Evolutionary conservation across 2,329 filamentous ascomycete genomes (phyloP).

Genomic region (Phaeosphaeria sp.): DNA sequence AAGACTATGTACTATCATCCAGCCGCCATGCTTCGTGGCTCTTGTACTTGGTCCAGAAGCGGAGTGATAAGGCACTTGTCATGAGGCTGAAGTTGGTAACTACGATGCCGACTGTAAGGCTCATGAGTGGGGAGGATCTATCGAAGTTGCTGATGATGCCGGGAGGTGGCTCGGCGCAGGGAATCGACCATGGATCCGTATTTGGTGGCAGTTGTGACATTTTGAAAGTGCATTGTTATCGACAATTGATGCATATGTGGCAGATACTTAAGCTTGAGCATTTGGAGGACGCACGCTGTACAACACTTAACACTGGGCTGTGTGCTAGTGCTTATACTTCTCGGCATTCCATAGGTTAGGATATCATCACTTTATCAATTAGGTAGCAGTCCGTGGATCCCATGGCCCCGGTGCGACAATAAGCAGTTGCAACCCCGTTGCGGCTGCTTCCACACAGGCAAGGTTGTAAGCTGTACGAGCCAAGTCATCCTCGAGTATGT

Average conservation of each 20-base stretch:
- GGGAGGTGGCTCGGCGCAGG: not conserved
- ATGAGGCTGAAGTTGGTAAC: not conserved
- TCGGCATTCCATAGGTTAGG: not conserved
- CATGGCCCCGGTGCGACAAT: not conserved
- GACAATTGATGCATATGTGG: no score
- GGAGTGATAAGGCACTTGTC: not conserved
- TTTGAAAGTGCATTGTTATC: not conserved
- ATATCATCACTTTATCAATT: not conserved
- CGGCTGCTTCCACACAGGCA: not conserved
- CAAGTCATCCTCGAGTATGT: no score
- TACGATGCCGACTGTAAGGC: not conserved
- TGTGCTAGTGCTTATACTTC: not conserved
- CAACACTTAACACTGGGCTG: not conserved
- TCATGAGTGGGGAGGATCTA: not conserved
- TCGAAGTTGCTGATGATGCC: not conserved
- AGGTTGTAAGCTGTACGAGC: no score
- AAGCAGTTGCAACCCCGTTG: not conserved
- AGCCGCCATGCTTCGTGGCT: not conserved
- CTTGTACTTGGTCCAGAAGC: not conserved
- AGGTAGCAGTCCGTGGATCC: not conserved
- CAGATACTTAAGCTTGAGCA: not conserved
- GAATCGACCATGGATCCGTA: not conserved
- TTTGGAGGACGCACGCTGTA: not conserved
- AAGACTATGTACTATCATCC: not conserved
- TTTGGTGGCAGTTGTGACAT: not conserved